A percentile compares a stretch with the other conserved stretches of the same genome.
Conservation (phyloP, 75 land plant species). For the Azolla pinnata region DNA sequence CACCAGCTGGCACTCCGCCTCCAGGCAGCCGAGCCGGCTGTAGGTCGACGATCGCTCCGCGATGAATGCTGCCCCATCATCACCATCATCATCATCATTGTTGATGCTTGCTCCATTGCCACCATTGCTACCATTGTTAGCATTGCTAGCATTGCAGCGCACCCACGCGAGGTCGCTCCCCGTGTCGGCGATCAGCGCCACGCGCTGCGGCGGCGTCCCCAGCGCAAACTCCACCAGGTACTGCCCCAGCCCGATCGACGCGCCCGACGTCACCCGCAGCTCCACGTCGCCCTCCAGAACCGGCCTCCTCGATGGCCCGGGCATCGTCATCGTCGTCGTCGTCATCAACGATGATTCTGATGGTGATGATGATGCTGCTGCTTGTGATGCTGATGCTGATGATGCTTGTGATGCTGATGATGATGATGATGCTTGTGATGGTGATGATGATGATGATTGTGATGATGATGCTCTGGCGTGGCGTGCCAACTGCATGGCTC, state of each 20-base stretch:
- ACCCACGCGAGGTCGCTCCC: constrained; percentile 59
- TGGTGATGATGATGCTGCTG: too few relatives aligned
- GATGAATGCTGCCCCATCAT: not conserved
- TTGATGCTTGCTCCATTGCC: constrained; percentile 8
- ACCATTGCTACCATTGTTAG: not conserved
- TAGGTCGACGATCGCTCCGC: constrained; percentile 14
- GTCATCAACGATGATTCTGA: too few relatives aligned
- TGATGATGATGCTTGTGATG: too few relatives aligned
- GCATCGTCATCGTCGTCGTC: too few relatives aligned
- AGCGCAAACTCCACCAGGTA: constrained; percentile 47
- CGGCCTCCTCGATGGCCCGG: too few relatives aligned
- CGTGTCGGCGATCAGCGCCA: constrained; percentile 53
- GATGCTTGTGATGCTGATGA: too few relatives aligned
- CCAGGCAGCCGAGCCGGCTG: constrained; percentile 32
- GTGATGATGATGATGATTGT: too few relatives aligned
- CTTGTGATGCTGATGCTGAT: too few relatives aligned
- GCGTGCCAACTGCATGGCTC: too few relatives aligned
- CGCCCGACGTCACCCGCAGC: constrained; percentile 31
- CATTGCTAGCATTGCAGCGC: constrained; percentile 18
- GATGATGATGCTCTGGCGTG: too few relatives aligned
- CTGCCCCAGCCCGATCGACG: constrained; percentile 52
- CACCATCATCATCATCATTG: not conserved
- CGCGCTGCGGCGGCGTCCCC: constrained; percentile 47
- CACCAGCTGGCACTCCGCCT: constrained; percentile 23
- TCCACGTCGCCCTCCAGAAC: too few relatives aligned